Conservation (phyloP, 1,139 yeast genomes). For the Candida sanyaensis region DNA sequence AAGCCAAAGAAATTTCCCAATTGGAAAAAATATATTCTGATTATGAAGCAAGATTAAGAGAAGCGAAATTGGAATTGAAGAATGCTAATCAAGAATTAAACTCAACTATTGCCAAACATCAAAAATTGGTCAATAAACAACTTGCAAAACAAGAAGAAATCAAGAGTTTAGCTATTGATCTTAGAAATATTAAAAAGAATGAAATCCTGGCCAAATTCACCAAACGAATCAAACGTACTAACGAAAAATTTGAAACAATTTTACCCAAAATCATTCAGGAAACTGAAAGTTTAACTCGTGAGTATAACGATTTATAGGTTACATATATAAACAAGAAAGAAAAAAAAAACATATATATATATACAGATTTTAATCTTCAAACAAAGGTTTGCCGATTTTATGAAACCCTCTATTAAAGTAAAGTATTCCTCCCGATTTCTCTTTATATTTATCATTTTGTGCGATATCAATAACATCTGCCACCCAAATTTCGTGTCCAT, state of each 20-base stretch:
- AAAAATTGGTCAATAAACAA: constrained; percentile 29
- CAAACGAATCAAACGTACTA: constrained; percentile 29
- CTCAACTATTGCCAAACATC: constrained; percentile 23
- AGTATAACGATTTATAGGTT: constrained; percentile 12
- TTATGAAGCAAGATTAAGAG: constrained; percentile 28
- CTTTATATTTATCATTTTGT: constrained; percentile 14
- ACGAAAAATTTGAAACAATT: constrained; percentile 41
- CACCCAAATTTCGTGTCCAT: constrained; percentile 88
- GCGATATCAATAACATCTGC: constrained; percentile 62
- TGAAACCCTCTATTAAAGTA: constrained; percentile 66
- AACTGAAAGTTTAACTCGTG: constrained; percentile 16
- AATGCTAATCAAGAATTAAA: constrained; percentile 24
- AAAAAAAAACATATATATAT: too few species aligned
- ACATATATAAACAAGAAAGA: background rate
- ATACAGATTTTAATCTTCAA: constrained; percentile 12
- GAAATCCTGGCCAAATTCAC: constrained; percentile 29
- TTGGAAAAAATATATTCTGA: constrained; percentile 26
- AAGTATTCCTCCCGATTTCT: constrained; percentile 58
- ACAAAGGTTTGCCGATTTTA: constrained; percentile 47
- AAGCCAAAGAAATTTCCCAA: constrained; percentile 23
- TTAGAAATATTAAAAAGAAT: constrained; percentile 30
- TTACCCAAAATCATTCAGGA: constrained; percentile 33
- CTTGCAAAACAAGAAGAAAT: constrained; percentile 28
- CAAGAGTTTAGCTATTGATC: constrained; percentile 25
- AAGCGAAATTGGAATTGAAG: constrained; percentile 25